Conservation (phyloP, 2,329 filamentous ascomycete genomes). For the Ascochyta pisi region DNA sequence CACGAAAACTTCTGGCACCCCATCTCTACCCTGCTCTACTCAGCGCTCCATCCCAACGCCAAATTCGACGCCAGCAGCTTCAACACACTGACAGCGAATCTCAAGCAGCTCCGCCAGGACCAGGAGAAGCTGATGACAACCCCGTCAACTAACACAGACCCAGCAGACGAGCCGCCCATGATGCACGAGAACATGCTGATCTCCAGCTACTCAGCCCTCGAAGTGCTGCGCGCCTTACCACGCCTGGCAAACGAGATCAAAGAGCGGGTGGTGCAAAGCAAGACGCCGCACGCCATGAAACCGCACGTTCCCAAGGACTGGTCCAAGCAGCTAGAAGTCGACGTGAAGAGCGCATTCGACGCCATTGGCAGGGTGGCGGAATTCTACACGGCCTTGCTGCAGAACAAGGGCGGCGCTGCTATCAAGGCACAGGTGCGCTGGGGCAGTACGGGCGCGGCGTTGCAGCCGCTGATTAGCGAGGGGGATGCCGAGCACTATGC, state of each 20-base stretch:
- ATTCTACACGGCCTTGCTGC: slow-evolving; percentile 30
- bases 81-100: slow-evolving; percentile 2
- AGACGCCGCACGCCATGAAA: slow-evolving; percentile 28
- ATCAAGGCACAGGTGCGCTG: slow-evolving; percentile 32
- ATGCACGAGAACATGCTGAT: slow-evolving; percentile 35
- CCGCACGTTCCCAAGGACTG: slow-evolving; percentile 23
- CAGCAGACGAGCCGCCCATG: slow-evolving; percentile 25
- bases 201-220: slow-evolving; percentile 33
- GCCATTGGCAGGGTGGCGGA: slow-evolving; percentile 22
- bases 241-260: slow-evolving; percentile 23
- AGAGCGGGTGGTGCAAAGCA: slow-evolving; percentile 25
- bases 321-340: slow-evolving; percentile 17
- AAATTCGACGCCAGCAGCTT: slow-evolving; percentile 2
- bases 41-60: background rate
- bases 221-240: slow-evolving; percentile 25
- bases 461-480: slow-evolving; percentile 31
- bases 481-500: slow-evolving; percentile 35
- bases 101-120: slow-evolving; percentile 17
- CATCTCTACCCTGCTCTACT: slow-evolving; percentile 6
- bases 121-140: slow-evolving; percentile 22
- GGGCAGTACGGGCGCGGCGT: slow-evolving; percentile 33
- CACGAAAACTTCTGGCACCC: slow-evolving; percentile 8
- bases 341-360: slow-evolving; percentile 22
- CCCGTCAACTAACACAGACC: slow-evolving; percentile 7
- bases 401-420: slow-evolving; percentile 24